phyloP scores from a whole-genome alignment of 176 grass and related monocot genomes.

The Musa schizocarpa region DNA sequence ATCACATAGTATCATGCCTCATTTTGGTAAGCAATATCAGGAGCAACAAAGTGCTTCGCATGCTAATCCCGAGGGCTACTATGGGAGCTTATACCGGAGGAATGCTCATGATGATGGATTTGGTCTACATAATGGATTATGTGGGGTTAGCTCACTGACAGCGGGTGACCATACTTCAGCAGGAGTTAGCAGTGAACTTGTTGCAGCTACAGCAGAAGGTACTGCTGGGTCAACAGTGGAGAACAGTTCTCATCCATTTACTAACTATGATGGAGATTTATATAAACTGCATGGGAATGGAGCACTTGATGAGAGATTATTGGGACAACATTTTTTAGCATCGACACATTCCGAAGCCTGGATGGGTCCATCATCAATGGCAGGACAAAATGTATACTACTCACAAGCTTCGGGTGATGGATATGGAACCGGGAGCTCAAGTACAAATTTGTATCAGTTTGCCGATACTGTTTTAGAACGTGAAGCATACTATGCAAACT shows the following conservation, averaged over 20 bases:
- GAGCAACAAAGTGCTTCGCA: background rate
- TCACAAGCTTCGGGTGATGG: constrained; percentile 4
- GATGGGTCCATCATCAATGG: constrained; percentile 1
- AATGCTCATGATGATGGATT: background rate
- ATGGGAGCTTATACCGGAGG: background rate
- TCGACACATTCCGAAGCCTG: background rate
- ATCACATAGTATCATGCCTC: background rate
- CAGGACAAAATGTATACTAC: constrained; percentile 1
- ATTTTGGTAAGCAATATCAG: background rate
- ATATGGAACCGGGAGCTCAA: background rate
- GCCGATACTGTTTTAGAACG: constrained; percentile 14
- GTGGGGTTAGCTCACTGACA: background rate
- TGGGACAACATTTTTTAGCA: background rate
- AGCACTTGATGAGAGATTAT: background rate
- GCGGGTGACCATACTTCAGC: background rate
- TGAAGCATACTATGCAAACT: background rate
- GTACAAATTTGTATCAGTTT: constrained; percentile 7
- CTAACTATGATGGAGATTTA: background rate
- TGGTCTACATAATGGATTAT: background rate
- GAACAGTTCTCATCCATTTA: background rate
- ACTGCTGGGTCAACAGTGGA: background rate
- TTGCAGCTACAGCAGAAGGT: background rate
- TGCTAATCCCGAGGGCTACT: background rate
- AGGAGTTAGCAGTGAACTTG: background rate
- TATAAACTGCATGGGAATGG: background rate